phyloP scores from a whole-genome alignment of 305 asterid species.

The Solanum chacoense region DNA sequence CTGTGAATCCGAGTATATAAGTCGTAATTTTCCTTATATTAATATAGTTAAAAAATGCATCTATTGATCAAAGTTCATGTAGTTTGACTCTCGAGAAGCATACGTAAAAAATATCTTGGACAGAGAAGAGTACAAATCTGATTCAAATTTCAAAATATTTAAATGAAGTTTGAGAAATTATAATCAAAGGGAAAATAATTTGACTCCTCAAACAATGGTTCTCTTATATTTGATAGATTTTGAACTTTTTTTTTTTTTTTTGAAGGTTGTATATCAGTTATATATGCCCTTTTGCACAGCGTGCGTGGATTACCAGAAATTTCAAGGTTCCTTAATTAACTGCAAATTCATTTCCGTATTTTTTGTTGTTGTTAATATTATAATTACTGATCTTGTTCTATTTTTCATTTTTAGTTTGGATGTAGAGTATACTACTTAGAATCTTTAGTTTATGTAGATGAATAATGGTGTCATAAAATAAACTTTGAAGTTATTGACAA shows the following conservation, averaged over 20 bases:
- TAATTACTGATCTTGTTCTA: neutral
- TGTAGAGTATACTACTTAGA: neutral
- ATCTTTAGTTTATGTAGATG: neutral
- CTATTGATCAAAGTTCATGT: neutral
- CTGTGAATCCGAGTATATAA: neutral
- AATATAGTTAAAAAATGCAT: neutral
- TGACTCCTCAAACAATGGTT: neutral
- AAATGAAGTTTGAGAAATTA: neutral
- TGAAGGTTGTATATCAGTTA: conserved; percentile 54
- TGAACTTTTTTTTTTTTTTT: neutral
- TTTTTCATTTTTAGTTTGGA: neutral
- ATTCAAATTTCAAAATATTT: neutral
- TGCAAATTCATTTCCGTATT: neutral
- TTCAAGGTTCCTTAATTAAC: conserved; percentile 37
- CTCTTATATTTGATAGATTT: neutral
- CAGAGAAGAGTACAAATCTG: neutral
- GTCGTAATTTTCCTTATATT: neutral
- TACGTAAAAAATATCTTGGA: neutral
- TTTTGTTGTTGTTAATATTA: neutral
- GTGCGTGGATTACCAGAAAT: conserved; percentile 67
- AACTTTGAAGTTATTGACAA: neutral
- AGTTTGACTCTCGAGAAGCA: neutral
- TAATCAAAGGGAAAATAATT: neutral
- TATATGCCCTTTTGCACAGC: conserved; percentile 73
- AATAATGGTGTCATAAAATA: neutral